phyloP scores from a whole-genome alignment of 2,329 filamentous ascomycete genomes.

The Fusarium verrucosum region DNA sequence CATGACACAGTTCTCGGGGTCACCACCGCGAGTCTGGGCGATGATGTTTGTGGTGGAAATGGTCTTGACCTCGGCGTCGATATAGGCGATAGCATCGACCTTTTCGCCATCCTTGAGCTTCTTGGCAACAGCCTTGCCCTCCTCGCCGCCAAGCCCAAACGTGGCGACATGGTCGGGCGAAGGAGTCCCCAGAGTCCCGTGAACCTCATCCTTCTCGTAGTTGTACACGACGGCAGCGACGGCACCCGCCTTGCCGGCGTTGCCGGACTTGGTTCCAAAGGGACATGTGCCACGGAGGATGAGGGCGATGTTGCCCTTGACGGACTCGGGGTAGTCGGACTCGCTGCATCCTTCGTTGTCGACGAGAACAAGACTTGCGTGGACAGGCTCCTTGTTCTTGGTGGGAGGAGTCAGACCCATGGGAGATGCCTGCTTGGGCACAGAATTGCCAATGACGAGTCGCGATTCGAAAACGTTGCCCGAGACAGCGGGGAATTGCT shows the following conservation, averaged over 20 bases:
- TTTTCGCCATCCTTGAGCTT: slow-evolving; percentile 61
- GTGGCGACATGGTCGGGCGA: slow-evolving; percentile 70
- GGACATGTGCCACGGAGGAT: slow-evolving; percentile 74
- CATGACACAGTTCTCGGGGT: slow-evolving; percentile 71
- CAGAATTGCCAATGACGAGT: slow-evolving; percentile 63
- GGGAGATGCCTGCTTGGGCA: slow-evolving; percentile 60
- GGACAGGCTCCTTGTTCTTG: slow-evolving; percentile 65
- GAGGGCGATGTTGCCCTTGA: slow-evolving; percentile 73
- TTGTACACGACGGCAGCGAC: slow-evolving; percentile 79
- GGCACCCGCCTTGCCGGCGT: slow-evolving; percentile 75
- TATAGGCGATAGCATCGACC: slow-evolving; percentile 66
- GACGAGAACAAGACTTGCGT: slow-evolving; percentile 68
- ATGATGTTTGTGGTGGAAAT: slow-evolving; percentile 69
- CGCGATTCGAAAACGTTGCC: slow-evolving; percentile 68
- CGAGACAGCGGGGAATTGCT: slow-evolving; percentile 70
- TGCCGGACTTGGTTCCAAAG: slow-evolving; percentile 75
- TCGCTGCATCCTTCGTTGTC: slow-evolving; percentile 69
- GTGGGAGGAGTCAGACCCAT: slow-evolving; percentile 76
- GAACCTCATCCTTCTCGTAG: slow-evolving; percentile 68
- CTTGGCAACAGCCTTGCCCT: slow-evolving; percentile 65
- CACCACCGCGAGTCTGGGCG: slow-evolving; percentile 68
- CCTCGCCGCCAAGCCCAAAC: slow-evolving; percentile 69
- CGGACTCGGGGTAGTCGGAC: slow-evolving; percentile 68
- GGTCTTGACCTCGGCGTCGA: slow-evolving; percentile 64
- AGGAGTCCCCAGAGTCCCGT: slow-evolving; percentile 74